These are phyloP conservation scores for Coelastrella sp. DNA, from an alignment of 139 green algal genomes.

Conservation along the genomic window DNA sequence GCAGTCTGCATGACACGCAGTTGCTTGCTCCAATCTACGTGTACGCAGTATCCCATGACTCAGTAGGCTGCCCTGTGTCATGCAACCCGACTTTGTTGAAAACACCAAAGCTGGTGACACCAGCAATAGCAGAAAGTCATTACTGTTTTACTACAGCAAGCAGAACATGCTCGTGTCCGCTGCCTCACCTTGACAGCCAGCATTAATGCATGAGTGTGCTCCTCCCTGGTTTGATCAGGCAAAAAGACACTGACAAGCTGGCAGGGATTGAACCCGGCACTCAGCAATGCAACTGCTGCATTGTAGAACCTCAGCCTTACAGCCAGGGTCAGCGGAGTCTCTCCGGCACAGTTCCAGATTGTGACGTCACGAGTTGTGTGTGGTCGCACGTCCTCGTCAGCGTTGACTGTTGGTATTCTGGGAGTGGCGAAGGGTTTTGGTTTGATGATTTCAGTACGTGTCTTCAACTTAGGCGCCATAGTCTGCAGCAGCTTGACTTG, in stretches of 20 bases:
- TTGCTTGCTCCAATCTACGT: too few species aligned
- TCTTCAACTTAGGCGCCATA: neutral
- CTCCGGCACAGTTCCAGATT: conserved; percentile 15
- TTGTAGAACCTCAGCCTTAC: neutral
- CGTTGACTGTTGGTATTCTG: neutral
- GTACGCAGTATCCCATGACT: too few species aligned
- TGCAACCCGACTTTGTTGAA: too few species aligned
- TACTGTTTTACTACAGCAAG: too few species aligned
- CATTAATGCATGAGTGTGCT: conserved; percentile 12
- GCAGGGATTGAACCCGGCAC: neutral
- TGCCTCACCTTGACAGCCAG: conserved; percentile 25
- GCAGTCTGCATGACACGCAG: too few species aligned
- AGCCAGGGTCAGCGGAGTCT: conserved; percentile 34
- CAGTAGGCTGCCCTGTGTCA: too few species aligned
- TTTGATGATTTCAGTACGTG: neutral
- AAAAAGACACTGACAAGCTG: conserved; percentile 7
- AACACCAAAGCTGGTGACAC: too few species aligned
- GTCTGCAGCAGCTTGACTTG: conserved; percentile 11
- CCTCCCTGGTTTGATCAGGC: neutral
- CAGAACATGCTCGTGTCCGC: too few species aligned
- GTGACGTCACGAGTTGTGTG: neutral
- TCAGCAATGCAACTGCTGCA: neutral
- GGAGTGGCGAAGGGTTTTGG: neutral
- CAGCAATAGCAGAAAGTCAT: too few species aligned
- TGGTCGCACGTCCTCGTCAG: neutral